Evolutionary conservation across 2,329 filamentous ascomycete species (phyloP).

Genomic region (Colletotrichum navitas): DNA sequence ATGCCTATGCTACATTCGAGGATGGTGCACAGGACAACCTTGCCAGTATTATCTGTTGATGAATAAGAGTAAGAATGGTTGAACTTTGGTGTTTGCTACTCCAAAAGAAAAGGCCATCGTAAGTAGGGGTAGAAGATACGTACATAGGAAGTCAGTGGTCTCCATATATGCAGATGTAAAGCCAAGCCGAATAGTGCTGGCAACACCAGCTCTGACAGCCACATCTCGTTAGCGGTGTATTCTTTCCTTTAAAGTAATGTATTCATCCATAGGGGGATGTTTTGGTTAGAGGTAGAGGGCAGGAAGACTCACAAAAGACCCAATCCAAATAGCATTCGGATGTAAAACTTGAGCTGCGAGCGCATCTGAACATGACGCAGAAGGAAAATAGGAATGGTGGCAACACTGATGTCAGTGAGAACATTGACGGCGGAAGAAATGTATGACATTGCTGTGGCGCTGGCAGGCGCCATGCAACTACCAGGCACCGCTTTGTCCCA

Average conservation of each 20-base stretch:
- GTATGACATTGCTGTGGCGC: constrained; percentile 47
- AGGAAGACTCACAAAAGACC: constrained; percentile 42
- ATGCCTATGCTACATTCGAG: constrained; percentile 46
- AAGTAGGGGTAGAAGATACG: neutral
- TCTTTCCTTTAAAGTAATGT: neutral
- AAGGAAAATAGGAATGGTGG: constrained; percentile 46
- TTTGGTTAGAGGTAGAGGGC: neutral
- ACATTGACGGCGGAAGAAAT: constrained; percentile 49
- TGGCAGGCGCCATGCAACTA: constrained; percentile 44
- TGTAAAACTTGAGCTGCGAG: constrained; percentile 44
- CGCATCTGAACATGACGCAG: constrained; percentile 48
- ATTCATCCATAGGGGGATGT: neutral
- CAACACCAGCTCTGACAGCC: constrained; percentile 13
- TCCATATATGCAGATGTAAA: neutral
- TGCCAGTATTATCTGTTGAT: constrained; percentile 19
- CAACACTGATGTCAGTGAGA: constrained; percentile 47
- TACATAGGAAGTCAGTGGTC: constrained; percentile 18
- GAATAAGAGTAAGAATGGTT: neutral
- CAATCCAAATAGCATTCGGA: constrained; percentile 43
- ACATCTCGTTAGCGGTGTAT: neutral
- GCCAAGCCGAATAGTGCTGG: constrained; percentile 7
- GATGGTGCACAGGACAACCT: constrained; percentile 45
- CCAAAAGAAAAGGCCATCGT: too few relatives aligned
- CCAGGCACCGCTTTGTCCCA: constrained; percentile 44
- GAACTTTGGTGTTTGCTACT: neutral